These are phyloP conservation scores for Paramecium primaurelia DNA, from an alignment of 73 alveolate species.

Conservation along the genomic window DNA sequence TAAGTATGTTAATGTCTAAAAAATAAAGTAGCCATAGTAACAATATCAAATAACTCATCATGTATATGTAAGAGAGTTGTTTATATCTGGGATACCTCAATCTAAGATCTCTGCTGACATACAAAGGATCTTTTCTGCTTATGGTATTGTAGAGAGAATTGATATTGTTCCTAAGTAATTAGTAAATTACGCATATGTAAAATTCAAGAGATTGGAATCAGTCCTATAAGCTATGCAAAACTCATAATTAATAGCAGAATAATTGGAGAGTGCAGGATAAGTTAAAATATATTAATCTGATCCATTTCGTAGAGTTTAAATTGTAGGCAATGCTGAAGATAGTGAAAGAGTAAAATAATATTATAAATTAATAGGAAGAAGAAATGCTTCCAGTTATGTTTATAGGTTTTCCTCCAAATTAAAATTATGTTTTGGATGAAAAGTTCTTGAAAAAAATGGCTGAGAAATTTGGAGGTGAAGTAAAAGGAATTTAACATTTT, in stretches of 20 bases:
- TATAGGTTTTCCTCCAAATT: conserved; percentile 23
- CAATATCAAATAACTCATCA: neutral
- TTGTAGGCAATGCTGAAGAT: conserved; percentile 48
- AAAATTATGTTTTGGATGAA: neutral
- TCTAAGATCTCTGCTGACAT: neutral
- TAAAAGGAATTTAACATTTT: neutral
- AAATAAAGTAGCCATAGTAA: neutral
- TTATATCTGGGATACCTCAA: conserved; percentile 42
- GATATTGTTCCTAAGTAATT: conserved; percentile 20
- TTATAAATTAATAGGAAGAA: neutral
- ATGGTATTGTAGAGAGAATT: conserved; percentile 35
- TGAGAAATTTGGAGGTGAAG: conserved; percentile 29
- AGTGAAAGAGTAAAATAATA: neutral
- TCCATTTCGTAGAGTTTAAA: conserved; percentile 37
- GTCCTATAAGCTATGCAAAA: neutral
- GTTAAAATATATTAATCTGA: conserved; percentile 33
- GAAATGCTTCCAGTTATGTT: conserved; percentile 42
- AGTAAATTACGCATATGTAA: conserved; percentile 32
- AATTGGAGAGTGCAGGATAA: conserved; percentile 21
- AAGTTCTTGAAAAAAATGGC: conserved; percentile 4
- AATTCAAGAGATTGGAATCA: conserved; percentile 16
- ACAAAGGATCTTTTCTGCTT: conserved; percentile 2
- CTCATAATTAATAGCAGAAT: neutral
- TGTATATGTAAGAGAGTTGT: conserved; percentile 1
- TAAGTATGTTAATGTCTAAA: neutral